Conservation (phyloP, 805 yeast species). For the Blastobotrys parvus region DNA sequence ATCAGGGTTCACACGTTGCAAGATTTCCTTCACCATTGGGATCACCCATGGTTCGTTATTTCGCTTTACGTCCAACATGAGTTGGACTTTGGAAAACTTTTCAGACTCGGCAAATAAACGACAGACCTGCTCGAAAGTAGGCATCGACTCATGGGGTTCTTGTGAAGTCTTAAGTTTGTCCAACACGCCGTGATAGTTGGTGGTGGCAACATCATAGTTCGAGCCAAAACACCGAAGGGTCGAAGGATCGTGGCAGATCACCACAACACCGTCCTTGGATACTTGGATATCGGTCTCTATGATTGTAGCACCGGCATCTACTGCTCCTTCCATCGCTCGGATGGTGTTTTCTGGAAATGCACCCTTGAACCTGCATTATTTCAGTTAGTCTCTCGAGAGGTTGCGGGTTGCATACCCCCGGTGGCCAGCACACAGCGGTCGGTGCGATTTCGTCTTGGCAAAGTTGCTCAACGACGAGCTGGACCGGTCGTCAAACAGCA, state of each 20-base stretch:
- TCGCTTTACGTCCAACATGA: constrained; percentile 48
- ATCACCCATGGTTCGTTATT: constrained; percentile 38
- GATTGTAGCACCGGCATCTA: constrained; percentile 37
- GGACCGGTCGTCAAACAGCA: not conserved
- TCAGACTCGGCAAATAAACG: constrained; percentile 33
- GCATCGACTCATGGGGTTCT: constrained; percentile 31
- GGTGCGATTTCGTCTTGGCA: not conserved
- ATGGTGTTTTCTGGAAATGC: constrained; percentile 25
- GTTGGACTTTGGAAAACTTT: constrained; percentile 20
- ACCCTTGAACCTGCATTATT: constrained; percentile 18
- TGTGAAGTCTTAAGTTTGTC: constrained; percentile 30
- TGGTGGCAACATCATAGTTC: constrained; percentile 31
- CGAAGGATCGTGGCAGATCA: constrained; percentile 45
- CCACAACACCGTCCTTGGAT: constrained; percentile 44
- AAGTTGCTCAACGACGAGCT: not conserved
- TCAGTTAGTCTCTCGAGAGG: too few species aligned
- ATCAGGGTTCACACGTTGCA: constrained; percentile 34
- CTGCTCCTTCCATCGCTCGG: constrained; percentile 13
- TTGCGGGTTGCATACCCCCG: constrained; percentile 20
- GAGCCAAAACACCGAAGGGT: constrained; percentile 43
- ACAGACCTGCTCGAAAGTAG: constrained; percentile 35
- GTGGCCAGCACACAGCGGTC: constrained; percentile 20
- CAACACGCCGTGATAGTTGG: constrained; percentile 31
- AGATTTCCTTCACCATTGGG: constrained; percentile 30
- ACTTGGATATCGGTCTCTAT: constrained; percentile 52